Conservation (phyloP, 805 yeast species). For the Candida ipomoeae region DNA sequence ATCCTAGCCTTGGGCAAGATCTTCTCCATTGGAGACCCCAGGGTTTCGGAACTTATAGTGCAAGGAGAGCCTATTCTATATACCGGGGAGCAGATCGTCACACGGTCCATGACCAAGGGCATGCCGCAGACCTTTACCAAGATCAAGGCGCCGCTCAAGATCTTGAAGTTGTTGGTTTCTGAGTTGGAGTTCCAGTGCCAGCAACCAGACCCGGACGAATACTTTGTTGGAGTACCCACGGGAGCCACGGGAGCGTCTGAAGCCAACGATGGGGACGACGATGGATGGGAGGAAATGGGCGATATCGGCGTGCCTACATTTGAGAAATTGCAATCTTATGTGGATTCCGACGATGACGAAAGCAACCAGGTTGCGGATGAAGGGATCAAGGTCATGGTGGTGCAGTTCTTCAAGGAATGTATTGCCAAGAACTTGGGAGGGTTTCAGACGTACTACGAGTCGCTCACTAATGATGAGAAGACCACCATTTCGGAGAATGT, state of each 20-base stretch:
- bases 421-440: constrained; percentile 45
- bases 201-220: constrained; percentile 42
- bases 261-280: constrained; percentile 30
- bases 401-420: constrained; percentile 54
- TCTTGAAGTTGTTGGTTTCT: constrained; percentile 61
- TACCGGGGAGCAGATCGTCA: constrained; percentile 62
- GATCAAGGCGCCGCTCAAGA: constrained; percentile 66
- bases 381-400: constrained; percentile 38
- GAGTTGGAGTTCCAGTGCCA: constrained; percentile 66
- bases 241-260: constrained; percentile 2
- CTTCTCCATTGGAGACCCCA: constrained; percentile 52
- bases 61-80: constrained; percentile 75
- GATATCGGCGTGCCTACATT: constrained; percentile 60
- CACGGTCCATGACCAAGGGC: constrained; percentile 76
- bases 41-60: constrained; percentile 52
- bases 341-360: constrained; percentile 39
- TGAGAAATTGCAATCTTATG: constrained; percentile 58
- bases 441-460: constrained; percentile 50
- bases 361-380: constrained; percentile 29
- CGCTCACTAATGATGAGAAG: constrained; percentile 51
- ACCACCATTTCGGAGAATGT: constrained; percentile 47
- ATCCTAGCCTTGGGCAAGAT: constrained; percentile 70
- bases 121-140: constrained; percentile 61
- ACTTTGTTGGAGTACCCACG: constrained; percentile 15
- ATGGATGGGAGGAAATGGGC: constrained; percentile 75